These are phyloP conservation scores for Citrus maxima DNA, from an alignment of 345 rosid species.

Conservation along the genomic window DNA sequence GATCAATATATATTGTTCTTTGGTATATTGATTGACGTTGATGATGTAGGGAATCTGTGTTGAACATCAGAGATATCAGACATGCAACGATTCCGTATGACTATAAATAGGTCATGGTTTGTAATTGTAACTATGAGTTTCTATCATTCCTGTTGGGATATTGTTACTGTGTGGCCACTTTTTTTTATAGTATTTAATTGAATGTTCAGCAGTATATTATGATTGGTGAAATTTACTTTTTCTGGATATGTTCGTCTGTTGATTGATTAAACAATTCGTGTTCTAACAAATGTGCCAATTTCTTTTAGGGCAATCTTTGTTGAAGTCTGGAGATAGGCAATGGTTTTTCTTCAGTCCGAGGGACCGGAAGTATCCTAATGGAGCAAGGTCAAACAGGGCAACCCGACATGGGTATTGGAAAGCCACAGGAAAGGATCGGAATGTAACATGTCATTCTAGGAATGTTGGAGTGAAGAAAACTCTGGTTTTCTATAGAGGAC, in stretches of 20 bases:
- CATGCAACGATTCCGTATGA: background rate
- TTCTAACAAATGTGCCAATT: constrained; percentile 7
- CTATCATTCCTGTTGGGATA: background rate
- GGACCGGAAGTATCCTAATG: constrained; percentile 87
- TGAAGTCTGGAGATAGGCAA: constrained; percentile 84
- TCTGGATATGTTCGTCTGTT: background rate
- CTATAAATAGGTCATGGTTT: background rate
- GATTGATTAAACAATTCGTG: constrained; percentile 3
- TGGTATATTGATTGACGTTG: background rate
- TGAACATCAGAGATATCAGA: background rate
- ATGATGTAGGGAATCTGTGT: background rate
- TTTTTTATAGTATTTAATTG: background rate
- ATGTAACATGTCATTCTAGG: constrained; percentile 44
- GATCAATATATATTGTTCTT: background rate
- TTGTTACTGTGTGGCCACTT: background rate
- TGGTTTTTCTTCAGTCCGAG: constrained; percentile 91
- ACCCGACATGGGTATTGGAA: constrained; percentile 82
- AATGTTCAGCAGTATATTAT: background rate
- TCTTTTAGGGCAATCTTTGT: constrained; percentile 48
- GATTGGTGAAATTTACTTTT: background rate
- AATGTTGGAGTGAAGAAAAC: constrained; percentile 82
- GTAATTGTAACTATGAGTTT: background rate
- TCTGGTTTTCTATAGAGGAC: constrained; percentile 74
- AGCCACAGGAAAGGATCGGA: constrained; percentile 85
- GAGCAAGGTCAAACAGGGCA: constrained; percentile 80